Evolutionary conservation across 371 early-diverging fungal species (phyloP).

Genomic region (Actinomortierella ambigua): DNA sequence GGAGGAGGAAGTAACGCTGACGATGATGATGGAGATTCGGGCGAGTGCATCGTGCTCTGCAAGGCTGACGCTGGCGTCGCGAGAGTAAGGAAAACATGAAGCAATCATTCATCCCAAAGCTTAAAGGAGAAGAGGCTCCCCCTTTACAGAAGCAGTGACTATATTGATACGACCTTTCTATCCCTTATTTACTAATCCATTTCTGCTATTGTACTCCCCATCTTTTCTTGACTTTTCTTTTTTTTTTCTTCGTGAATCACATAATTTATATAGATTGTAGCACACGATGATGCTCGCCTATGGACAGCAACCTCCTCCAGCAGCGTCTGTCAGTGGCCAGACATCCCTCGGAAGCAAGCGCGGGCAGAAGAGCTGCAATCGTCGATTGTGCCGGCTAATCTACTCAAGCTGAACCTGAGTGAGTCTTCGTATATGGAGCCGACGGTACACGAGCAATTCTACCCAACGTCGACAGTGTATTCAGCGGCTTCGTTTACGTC

Average conservation of each 20-base stretch:
- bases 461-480: conserved; percentile 43
- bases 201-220: too few species aligned
- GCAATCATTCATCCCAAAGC: too few species aligned
- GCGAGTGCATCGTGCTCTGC: conserved; percentile 84
- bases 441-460: conserved; percentile 25
- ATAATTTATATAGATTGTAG: conserved; percentile 79
- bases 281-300: conserved; percentile 78
- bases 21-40: conserved; percentile 51
- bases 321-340: conserved; percentile 82
- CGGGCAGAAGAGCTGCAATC: conserved; percentile 23
- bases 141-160: too few species aligned
- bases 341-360: conserved; percentile 29
- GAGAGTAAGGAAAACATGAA: conserved; percentile 56
- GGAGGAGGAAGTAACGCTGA: conserved; percentile 45
- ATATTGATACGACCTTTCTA: too few species aligned
- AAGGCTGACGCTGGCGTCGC: conserved; percentile 82
- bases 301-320: conserved; percentile 89
- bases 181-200: too few species aligned
- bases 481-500: conserved; percentile 43
- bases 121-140: too few species aligned
- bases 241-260: neutral
- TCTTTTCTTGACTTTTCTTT: neutral
- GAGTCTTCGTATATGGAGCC: conserved; percentile 29
- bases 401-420: conserved; percentile 39
- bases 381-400: conserved; percentile 35